These are phyloP conservation scores for Ustilago hordei DNA, from an alignment of 1,284 basidiomycete species.

Conservation along the genomic window DNA sequence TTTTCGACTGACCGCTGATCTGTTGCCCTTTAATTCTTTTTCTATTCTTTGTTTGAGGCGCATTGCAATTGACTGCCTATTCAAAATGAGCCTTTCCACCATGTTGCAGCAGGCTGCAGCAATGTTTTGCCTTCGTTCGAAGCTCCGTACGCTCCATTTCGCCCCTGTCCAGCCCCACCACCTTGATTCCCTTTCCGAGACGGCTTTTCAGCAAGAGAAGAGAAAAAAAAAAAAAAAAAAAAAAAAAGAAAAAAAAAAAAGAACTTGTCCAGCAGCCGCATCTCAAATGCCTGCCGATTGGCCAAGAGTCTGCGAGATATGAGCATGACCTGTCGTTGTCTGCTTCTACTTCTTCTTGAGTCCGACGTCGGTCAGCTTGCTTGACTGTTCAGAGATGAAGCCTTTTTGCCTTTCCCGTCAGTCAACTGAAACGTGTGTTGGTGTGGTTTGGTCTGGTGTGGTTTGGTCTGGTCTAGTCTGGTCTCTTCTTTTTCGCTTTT, in stretches of 20 bases:
- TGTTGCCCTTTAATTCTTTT: background rate
- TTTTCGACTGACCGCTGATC: constrained; percentile 3
- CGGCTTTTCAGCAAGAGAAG: background rate
- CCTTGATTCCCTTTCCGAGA: background rate
- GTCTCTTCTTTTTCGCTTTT: constrained; percentile 17
- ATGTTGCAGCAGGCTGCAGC: background rate
- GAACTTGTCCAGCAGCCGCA: constrained; percentile 33
- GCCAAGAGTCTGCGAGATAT: constrained; percentile 52
- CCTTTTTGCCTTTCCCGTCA: background rate
- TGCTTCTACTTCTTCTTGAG: too few relatives aligned
- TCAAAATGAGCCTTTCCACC: background rate
- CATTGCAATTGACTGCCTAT: background rate
- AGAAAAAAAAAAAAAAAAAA: background rate
- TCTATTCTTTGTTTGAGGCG: constrained; percentile 1
- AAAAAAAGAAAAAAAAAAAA: too few relatives aligned
- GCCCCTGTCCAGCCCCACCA: background rate
- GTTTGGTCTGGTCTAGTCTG: background rate
- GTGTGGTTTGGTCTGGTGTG: background rate
- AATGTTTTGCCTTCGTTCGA: constrained; percentile 14
- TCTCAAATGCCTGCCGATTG: constrained; percentile 48
- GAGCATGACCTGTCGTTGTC: constrained; percentile 4
- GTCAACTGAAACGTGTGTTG: background rate
- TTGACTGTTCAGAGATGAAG: constrained; percentile 25
- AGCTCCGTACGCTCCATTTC: constrained; percentile 9
- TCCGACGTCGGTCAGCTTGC: constrained; percentile 25